phyloP scores from a whole-genome alignment of 495 filamentous ascomycete genomes.

The Aspergillus incahuasiensis region DNA sequence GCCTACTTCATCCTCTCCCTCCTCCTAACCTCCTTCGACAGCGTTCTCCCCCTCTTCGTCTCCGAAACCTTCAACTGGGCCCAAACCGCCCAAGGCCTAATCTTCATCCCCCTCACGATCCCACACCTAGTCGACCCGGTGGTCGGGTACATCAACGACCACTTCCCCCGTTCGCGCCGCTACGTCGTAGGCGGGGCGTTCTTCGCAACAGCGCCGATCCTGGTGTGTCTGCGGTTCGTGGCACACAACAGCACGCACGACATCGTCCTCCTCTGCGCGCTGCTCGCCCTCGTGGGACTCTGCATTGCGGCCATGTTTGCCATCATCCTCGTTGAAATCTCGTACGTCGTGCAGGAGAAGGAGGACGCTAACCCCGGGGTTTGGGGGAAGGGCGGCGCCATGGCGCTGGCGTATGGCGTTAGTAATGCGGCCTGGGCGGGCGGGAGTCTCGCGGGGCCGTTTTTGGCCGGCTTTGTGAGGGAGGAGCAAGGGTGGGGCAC shows the following conservation, averaged over 20 bases:
- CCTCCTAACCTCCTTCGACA: slow-evolving; percentile 49
- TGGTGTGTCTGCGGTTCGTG: slow-evolving; percentile 67
- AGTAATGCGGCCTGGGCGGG: slow-evolving; percentile 53
- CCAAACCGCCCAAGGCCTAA: slow-evolving; percentile 65
- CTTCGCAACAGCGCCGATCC: slow-evolving; percentile 51
- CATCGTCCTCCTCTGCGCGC: slow-evolving; percentile 63
- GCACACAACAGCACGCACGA: slow-evolving; percentile 52
- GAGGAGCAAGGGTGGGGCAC: slow-evolving; percentile 55
- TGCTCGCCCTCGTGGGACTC: slow-evolving; percentile 61
- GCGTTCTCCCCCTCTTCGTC: slow-evolving; percentile 63
- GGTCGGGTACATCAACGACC: slow-evolving; percentile 57
- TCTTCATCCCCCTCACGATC: slow-evolving; percentile 66
- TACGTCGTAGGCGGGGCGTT: slow-evolving; percentile 61
- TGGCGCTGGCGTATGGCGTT: slow-evolving; percentile 54
- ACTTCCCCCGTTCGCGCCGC: slow-evolving; percentile 57
- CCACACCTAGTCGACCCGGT: slow-evolving; percentile 63
- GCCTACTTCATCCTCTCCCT: slow-evolving; percentile 49
- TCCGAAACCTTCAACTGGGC: slow-evolving; percentile 61
- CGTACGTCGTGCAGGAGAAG: slow-evolving; percentile 55
- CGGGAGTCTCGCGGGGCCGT: slow-evolving; percentile 53
- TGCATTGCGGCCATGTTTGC: slow-evolving; percentile 54
- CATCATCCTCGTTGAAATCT: slow-evolving; percentile 65
- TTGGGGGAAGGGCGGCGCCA: slow-evolving; percentile 48
- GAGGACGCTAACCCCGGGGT: slow-evolving; percentile 49
- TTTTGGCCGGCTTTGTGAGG: slow-evolving; percentile 55